Evolutionary conservation across 305 asterid genomes (phyloP).

Genomic region (Fraxinus sp.): DNA sequence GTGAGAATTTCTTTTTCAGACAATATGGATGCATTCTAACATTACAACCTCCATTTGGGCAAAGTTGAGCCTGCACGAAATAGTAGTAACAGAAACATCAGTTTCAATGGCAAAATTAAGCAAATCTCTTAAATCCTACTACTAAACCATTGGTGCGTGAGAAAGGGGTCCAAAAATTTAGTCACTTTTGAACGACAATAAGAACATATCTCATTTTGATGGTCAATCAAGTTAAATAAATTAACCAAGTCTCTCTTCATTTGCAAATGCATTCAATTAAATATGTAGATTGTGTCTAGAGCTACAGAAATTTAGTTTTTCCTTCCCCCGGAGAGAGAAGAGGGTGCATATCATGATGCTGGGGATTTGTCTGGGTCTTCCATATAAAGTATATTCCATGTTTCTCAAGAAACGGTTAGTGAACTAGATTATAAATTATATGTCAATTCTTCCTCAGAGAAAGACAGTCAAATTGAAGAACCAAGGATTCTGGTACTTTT

Average conservation of each 20-base stretch:
- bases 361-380: neutral
- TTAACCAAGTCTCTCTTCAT: neutral
- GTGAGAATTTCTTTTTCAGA: constrained; percentile 65
- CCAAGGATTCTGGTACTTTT: neutral
- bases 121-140: neutral
- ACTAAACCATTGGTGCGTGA: neutral
- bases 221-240: neutral
- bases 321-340: neutral
- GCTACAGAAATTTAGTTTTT: neutral
- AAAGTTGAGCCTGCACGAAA: constrained; percentile 59
- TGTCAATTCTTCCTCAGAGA: neutral
- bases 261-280: neutral
- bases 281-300: neutral
- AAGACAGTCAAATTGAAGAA: neutral
- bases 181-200: neutral
- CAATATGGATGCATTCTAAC: constrained; percentile 73
- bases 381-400: neutral
- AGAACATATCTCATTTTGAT: neutral
- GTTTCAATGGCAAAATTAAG: constrained; percentile 8
- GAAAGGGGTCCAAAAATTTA: neutral
- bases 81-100: constrained; percentile 4
- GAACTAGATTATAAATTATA: neutral
- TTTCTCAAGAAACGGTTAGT: neutral
- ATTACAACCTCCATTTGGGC: constrained; percentile 64
- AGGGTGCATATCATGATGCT: neutral